A percentile compares a stretch with the other conserved stretches of the same genome.
Conservation (phyloP, 140 eudicot species). For the Senecio squalidus region DNA sequence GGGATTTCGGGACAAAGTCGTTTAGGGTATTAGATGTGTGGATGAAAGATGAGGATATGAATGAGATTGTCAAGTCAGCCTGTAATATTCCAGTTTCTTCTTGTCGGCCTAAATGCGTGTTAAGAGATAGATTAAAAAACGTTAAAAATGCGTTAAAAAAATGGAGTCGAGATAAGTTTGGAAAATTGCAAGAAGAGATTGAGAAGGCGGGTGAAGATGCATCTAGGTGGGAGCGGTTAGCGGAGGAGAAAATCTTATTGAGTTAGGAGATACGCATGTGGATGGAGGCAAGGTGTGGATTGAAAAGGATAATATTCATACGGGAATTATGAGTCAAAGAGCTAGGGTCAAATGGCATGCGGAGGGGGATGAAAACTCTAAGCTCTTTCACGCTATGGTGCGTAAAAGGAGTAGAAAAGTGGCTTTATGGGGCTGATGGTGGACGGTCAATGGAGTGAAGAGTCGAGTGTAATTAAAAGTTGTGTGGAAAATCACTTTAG, state of each 20-base stretch:
- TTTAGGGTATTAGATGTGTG: neutral
- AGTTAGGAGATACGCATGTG: neutral
- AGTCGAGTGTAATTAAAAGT: neutral
- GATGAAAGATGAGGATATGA: neutral
- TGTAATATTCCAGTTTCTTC: neutral
- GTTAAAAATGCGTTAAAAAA: neutral
- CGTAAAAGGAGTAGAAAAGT: neutral
- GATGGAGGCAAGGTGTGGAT: neutral
- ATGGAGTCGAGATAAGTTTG: neutral
- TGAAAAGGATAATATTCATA: too few relatives aligned
- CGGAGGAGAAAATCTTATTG: too few relatives aligned
- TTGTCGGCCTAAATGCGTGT: neutral
- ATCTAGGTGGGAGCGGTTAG: neutral
- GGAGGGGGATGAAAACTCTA: neutral
- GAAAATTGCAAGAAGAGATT: neutral
- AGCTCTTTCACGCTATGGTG: neutral
- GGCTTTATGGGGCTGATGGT: neutral
- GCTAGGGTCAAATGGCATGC: neutral
- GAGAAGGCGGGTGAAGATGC: neutral
- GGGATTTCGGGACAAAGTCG: neutral
- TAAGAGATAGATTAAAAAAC: neutral
- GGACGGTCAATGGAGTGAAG: neutral
- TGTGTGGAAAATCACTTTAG: neutral
- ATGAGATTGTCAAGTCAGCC: neutral
- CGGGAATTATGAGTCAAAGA: neutral